Conservation (phyloP, 2,329 filamentous ascomycete genomes). For the Claviceps paspali region DNA sequence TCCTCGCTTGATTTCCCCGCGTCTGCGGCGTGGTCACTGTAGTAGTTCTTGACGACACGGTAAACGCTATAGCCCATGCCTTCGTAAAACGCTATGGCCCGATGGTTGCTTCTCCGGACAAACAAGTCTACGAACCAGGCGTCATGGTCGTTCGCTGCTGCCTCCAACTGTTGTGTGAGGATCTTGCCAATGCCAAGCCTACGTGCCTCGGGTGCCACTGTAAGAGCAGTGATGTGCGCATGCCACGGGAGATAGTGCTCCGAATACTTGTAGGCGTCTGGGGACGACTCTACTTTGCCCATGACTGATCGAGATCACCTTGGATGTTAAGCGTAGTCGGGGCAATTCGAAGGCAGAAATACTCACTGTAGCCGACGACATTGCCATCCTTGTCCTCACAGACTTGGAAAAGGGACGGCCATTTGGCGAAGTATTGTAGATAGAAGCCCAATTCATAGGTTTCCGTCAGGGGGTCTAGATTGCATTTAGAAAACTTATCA, state of each 20-base stretch:
- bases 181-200: slow-evolving; percentile 76
- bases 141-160: slow-evolving; percentile 64
- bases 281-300: slow-evolving; percentile 87
- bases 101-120: slow-evolving; percentile 74
- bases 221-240: slow-evolving; percentile 91
- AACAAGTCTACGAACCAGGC: slow-evolving; percentile 96
- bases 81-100: slow-evolving; percentile 78
- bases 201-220: slow-evolving; percentile 74
- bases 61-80: slow-evolving; percentile 87
- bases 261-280: slow-evolving; percentile 56
- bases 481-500: slow-evolving; percentile 82
- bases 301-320: slow-evolving; percentile 65
- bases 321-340: slow-evolving; percentile 12
- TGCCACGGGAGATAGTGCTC: slow-evolving; percentile 98
- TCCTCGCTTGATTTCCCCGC: slow-evolving; percentile 57
- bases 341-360: slow-evolving; percentile 3
- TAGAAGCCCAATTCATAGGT: slow-evolving; percentile 95
- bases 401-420: slow-evolving; percentile 88
- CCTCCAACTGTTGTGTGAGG: slow-evolving; percentile 67
- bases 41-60: slow-evolving; percentile 79
- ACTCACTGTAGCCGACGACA: slow-evolving; percentile 82
- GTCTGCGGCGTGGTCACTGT: slow-evolving; percentile 64
- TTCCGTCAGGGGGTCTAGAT: slow-evolving; percentile 92
- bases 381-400: slow-evolving; percentile 76
- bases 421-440: slow-evolving; percentile 86